Percentiles rank a stretch among this genome's conserved stretches.
These are phyloP conservation scores for Erigeron canadensis DNA, from an alignment of 129 eudicot genomes.

Conservation along the genomic window DNA sequence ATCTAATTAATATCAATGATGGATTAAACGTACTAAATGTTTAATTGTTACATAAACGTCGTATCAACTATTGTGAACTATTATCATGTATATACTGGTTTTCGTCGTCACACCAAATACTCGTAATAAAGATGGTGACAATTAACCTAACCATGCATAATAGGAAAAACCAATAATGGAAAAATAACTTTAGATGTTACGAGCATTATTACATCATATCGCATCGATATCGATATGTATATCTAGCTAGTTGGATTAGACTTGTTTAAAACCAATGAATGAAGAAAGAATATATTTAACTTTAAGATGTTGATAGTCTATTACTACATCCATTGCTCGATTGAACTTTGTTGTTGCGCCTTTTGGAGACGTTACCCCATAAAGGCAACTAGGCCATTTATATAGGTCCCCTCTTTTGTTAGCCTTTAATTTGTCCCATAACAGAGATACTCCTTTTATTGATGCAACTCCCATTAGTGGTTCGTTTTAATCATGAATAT, in stretches of 20 bases:
- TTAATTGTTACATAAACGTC: no score
- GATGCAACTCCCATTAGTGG: constrained; percentile 19
- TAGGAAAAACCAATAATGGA: background rate
- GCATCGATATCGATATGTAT: background rate
- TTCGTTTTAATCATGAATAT: background rate
- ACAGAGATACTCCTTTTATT: constrained; percentile 6
- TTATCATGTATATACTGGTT: no score
- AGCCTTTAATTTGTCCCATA: constrained; percentile 11
- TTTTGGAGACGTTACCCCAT: constrained; percentile 22
- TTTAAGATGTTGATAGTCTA: background rate
- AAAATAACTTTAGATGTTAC: background rate
- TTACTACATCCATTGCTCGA: constrained; percentile 1
- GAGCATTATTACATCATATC: background rate
- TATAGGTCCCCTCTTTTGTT: constrained; percentile 22
- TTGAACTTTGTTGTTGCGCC: constrained; percentile 16
- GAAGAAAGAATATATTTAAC: background rate
- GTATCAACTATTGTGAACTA: no score
- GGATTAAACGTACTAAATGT: no score
- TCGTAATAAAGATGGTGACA: no score
- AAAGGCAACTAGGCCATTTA: constrained; percentile 15
- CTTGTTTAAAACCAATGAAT: background rate
- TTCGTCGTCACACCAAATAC: no score
- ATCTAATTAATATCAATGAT: no score
- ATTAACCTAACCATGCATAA: background rate
- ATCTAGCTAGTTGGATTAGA: background rate